A percentile compares a stretch with the other conserved stretches of the same genome.
These are phyloP conservation scores for Malus hybrid DNA, from an alignment of 331 rosid genomes.

Conservation along the genomic window DNA sequence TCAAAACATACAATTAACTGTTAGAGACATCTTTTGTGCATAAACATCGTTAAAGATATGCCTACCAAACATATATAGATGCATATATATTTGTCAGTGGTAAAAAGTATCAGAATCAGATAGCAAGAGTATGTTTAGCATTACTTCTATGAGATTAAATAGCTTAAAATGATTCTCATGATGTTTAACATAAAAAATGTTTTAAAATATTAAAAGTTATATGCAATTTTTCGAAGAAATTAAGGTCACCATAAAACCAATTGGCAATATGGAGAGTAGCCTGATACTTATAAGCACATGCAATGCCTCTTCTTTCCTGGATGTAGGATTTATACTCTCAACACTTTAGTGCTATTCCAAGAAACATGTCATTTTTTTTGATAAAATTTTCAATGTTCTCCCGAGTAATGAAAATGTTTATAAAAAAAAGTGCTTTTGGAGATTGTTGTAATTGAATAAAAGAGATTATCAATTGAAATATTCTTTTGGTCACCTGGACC, in stretches of 20 bases:
- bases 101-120: no score
- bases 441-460: neutral
- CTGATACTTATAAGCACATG: no score
- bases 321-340: no score
- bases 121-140: no score
- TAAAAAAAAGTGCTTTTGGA: neutral
- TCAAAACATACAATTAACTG: neutral
- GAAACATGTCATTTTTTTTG: neutral
- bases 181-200: neutral
- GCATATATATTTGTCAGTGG: no score
- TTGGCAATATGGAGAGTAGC: no score
- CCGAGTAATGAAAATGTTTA: neutral
- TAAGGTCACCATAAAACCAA: no score
- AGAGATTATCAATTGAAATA: neutral
- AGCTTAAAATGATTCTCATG: neutral
- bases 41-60: neutral
- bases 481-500: neutral
- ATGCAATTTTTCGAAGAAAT: no score
- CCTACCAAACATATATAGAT: neutral
- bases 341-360: neutral
- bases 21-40: neutral
- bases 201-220: neutral
- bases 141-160: neutral
- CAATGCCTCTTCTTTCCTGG: no score
- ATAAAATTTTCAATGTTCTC: neutral